Base-by-base conservation (phyloP, 2,329 filamentous ascomycete species). In the Colletotrichum liaoningense region DNA sequence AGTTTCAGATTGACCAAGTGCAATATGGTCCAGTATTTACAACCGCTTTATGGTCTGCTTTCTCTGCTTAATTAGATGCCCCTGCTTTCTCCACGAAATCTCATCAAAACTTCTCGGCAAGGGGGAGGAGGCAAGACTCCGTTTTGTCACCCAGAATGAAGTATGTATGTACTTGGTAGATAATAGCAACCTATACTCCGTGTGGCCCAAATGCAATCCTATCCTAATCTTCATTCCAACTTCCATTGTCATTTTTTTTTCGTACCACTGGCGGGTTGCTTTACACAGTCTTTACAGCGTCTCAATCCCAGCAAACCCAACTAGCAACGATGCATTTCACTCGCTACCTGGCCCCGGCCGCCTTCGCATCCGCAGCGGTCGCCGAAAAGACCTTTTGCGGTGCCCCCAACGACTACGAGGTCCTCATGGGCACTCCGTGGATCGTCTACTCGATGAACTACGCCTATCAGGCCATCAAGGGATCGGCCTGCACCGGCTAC, bases 371-470 rank as follows among this genome's bases (percentile, higher is more conserved):
- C 16, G 49, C 42, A 11, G 69, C 33, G 4, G 52, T 24, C 14
- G 57, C 69, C 26, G 69, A 68, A 26, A 73, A 71, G 26, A 73
- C 72, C 19, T 78, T 72, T 30, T 78, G 77, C 59, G 77, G 77
- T 42, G 77, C 72, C 3, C 77, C 77, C 3, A 69, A 78, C 49
- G 79, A 78, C 26, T 81, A 77, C 62, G 64, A 78, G 7, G 77
- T 85, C 63, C 77, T 86, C 30, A 77, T 78, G 12, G 79, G 80
- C 63, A 84, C 83, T 0, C 83, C 83, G 9, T 85, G 83, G 83
- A 85, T 86, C 55, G 83, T 86, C 19, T 85, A 80, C 76, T 84
- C 83, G 75, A 86, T 86, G 83, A 83, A 84, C 69, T 86, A 86
- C 78, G 84, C 83, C 75, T 80, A 82, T 63, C 77, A 80, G 35